Evolutionary conservation across 1,284 basidiomycete species (phyloP).

Genomic region (Pseudozyma hubeiensis): DNA sequence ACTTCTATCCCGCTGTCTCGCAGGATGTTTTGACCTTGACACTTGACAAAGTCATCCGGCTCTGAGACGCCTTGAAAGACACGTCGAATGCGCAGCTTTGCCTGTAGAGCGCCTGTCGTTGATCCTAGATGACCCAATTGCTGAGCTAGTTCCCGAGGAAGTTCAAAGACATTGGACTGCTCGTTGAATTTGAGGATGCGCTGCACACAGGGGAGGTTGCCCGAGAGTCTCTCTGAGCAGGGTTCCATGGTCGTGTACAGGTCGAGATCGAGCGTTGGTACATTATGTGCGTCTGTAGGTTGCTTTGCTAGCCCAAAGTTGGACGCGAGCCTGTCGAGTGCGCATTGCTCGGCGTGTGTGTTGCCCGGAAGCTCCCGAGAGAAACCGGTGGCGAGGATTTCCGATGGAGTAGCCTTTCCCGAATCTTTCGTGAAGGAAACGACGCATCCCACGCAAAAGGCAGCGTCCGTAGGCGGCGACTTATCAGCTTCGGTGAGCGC

Average conservation of each 20-base stretch:
- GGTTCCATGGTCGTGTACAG: slow-evolving; percentile 98
- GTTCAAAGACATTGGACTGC: slow-evolving; percentile 9
- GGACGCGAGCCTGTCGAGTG: slow-evolving; percentile 78
- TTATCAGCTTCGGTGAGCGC: slow-evolving; percentile 81
- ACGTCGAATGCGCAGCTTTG: slow-evolving; percentile 73
- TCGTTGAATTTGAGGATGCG: slow-evolving; percentile 76
- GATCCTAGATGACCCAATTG: neutral
- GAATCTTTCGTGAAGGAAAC: slow-evolving; percentile 72
- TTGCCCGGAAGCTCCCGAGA: slow-evolving; percentile 91
- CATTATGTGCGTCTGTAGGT: neutral
- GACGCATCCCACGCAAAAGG: slow-evolving; percentile 94
- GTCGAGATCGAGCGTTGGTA: slow-evolving; percentile 72
- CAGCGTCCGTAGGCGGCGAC: slow-evolving; percentile 79
- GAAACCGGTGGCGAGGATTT: slow-evolving; percentile 81
- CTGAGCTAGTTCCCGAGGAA: slow-evolving; percentile 12
- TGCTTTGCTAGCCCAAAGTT: slow-evolving; percentile 13
- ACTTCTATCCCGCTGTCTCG: slow-evolving; percentile 81
- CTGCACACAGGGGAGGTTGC: slow-evolving; percentile 85
- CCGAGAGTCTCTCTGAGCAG: slow-evolving; percentile 89
- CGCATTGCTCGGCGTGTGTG: slow-evolving; percentile 97
- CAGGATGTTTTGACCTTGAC: slow-evolving; percentile 85
- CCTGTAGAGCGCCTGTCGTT: neutral
- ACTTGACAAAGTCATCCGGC: slow-evolving; percentile 93
- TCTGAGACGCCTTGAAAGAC: slow-evolving; percentile 93
- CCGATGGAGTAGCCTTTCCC: neutral